A percentile compares a stretch with the other conserved stretches of the same genome.
Conservation (phyloP, 352 stramenopile genomes). For the Phytophthora tentaculata region DNA sequence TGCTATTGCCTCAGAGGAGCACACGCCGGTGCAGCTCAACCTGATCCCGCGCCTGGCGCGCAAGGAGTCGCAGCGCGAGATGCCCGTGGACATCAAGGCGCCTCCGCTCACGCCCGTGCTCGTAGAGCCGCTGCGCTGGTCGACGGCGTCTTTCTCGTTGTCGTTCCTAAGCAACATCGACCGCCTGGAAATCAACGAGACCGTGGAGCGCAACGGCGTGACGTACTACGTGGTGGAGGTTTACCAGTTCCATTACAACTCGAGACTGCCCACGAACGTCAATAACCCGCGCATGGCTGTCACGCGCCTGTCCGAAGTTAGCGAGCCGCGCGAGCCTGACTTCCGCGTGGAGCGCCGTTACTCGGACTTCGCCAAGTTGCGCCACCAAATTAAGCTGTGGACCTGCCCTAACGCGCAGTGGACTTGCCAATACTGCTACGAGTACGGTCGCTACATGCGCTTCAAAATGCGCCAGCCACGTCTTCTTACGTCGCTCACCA, state of each 20-base stretch:
- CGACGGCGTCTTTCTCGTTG: slow-evolving; percentile 35
- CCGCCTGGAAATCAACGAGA: slow-evolving; percentile 55
- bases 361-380: slow-evolving; percentile 65
- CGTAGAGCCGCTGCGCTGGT: slow-evolving; percentile 51
- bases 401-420: slow-evolving; percentile 52
- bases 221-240: slow-evolving; percentile 67
- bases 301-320: slow-evolving; percentile 28
- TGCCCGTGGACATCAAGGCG: slow-evolving; percentile 31
- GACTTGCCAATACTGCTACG: slow-evolving; percentile 67
- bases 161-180: slow-evolving; percentile 65
- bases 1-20: slow-evolving; percentile 7
- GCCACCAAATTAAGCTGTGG: slow-evolving; percentile 50
- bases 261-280: slow-evolving; percentile 51
- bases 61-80: slow-evolving; percentile 35
- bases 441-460: slow-evolving; percentile 59
- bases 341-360: slow-evolving; percentile 66
- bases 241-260: slow-evolving; percentile 59
- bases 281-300: slow-evolving; percentile 46
- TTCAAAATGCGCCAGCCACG: slow-evolving; percentile 59
- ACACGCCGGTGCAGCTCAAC: slow-evolving; percentile 34
- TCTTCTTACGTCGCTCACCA: slow-evolving; percentile 45
- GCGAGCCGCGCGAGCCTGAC: slow-evolving; percentile 42
- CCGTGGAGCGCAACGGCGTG: slow-evolving; percentile 44
- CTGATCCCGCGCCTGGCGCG: slow-evolving; percentile 35
- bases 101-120: slow-evolving; percentile 44